A percentile compares a stretch with the other conserved stretches of the same genome.
These are phyloP conservation scores for Fusarium sp. DNA, from an alignment of 2,329 filamentous ascomycete species.

Conservation along the genomic window DNA sequence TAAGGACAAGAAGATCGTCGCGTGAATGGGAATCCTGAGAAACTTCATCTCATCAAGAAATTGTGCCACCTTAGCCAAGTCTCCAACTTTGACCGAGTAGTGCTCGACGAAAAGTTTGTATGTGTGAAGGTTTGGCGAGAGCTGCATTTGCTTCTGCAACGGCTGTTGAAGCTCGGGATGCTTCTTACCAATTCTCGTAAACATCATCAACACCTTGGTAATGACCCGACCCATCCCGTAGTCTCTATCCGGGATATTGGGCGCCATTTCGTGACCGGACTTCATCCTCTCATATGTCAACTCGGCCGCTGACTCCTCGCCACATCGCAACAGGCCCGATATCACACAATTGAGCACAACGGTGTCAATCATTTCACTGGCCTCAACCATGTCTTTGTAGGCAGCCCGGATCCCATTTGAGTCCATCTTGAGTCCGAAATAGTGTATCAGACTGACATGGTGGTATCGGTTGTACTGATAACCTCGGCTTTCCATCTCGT, in stretches of 20 bases:
- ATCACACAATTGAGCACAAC: conserved; percentile 89
- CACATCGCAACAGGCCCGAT: conserved; percentile 76
- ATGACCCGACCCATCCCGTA: conserved; percentile 60
- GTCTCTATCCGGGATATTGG: conserved; percentile 54
- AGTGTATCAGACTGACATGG: conserved; percentile 83
- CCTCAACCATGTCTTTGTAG: conserved; percentile 84
- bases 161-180: conserved; percentile 62
- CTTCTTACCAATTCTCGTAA: conserved; percentile 62
- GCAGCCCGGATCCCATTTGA: conserved; percentile 77
- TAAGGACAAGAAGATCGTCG: conserved; percentile 79
- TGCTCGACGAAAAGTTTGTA: conserved; percentile 83
- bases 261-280: conserved; percentile 56
- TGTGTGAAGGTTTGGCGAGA: conserved; percentile 80
- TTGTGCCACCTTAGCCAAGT: conserved; percentile 75
- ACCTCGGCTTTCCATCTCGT: conserved; percentile 78
- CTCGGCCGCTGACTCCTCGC: conserved; percentile 80
- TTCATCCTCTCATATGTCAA: conserved; percentile 89
- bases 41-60: conserved; percentile 83
- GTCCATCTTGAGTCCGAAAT: conserved; percentile 79
- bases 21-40: conserved; percentile 74
- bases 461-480: conserved; percentile 80
- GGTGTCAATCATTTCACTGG: conserved; percentile 89
- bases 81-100: conserved; percentile 73
- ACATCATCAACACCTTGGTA: conserved; percentile 66
- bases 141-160: conserved; percentile 69